These are phyloP conservation scores for Ophiostoma himal-ulmi DNA, from an alignment of 2,329 filamentous ascomycete species.

Conservation along the genomic window DNA sequence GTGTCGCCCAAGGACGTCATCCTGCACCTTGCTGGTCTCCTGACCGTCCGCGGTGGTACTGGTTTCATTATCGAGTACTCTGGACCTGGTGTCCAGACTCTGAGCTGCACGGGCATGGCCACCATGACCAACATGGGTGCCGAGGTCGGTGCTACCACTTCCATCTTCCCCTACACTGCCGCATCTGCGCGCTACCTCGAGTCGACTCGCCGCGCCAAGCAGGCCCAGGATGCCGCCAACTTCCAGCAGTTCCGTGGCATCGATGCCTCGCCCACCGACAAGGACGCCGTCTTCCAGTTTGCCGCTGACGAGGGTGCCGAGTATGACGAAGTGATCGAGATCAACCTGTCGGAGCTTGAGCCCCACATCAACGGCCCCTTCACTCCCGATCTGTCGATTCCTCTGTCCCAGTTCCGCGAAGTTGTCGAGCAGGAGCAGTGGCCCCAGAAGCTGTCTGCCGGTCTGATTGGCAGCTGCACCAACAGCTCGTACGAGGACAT, in stretches of 20 bases:
- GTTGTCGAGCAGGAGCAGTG: slow-evolving; percentile 78
- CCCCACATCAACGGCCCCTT: slow-evolving; percentile 97
- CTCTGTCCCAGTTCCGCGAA: slow-evolving; percentile 82
- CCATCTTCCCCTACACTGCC: slow-evolving; percentile 84
- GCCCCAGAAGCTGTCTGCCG: slow-evolving; percentile 86
- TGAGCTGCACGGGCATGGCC: slow-evolving; percentile 90
- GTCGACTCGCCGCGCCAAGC: slow-evolving; percentile 70
- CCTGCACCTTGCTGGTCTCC: slow-evolving; percentile 75
- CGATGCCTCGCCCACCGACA: slow-evolving; percentile 32
- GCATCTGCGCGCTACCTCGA: slow-evolving; percentile 80
- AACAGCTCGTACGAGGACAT: slow-evolving; percentile 99
- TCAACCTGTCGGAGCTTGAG: slow-evolving; percentile 84
- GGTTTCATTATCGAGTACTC: slow-evolving; percentile 94
- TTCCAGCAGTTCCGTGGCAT: slow-evolving; percentile 50
- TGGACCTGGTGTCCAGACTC: slow-evolving; percentile 78
- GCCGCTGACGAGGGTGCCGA: slow-evolving; percentile 72
- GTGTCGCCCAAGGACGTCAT: slow-evolving; percentile 94
- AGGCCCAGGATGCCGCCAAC: slow-evolving; percentile 60
- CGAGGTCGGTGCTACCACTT: slow-evolving; percentile 93
- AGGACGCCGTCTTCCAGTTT: slow-evolving; percentile 57
- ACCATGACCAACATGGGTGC: slow-evolving; percentile 83
- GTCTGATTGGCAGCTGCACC: slow-evolving; percentile 94
- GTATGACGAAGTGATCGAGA: slow-evolving; percentile 87
- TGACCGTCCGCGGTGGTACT: slow-evolving; percentile 91
- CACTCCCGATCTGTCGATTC: slow-evolving; percentile 90